These are phyloP conservation scores for Penicillium angulare DNA, from an alignment of 495 filamentous ascomycete genomes.

Conservation along the genomic window DNA sequence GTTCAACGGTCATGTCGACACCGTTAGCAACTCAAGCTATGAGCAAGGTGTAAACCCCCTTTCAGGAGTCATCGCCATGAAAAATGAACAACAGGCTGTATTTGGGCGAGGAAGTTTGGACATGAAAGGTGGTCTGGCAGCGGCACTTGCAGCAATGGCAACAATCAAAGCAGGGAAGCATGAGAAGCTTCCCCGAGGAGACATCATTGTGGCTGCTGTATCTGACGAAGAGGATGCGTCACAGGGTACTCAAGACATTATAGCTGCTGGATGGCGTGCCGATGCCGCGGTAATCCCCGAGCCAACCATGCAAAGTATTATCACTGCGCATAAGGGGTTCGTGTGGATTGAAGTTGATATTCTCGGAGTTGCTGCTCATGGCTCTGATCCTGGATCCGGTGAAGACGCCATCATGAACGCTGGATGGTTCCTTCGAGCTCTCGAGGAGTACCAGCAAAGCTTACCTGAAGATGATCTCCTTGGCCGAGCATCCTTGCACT, in stretches of 20 bases:
- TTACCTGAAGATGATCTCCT: slow-evolving; percentile 33
- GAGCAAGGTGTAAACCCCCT: slow-evolving; percentile 34
- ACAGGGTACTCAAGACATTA: slow-evolving; percentile 42
- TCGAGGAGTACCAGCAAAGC: slow-evolving; percentile 34
- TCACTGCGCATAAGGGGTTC: slow-evolving; percentile 48
- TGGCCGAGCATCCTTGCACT: slow-evolving; percentile 40
- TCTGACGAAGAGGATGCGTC: slow-evolving; percentile 49
- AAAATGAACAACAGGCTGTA: slow-evolving; percentile 34
- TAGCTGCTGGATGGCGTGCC: slow-evolving; percentile 48
- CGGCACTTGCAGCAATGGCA: slow-evolving; percentile 34
- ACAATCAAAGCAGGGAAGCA: slow-evolving; percentile 25
- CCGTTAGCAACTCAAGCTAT: slow-evolving; percentile 44
- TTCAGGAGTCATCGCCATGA: slow-evolving; percentile 29
- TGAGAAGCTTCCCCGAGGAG: slow-evolving; percentile 23
- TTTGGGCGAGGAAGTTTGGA: slow-evolving; percentile 45
- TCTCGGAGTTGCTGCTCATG: slow-evolving; percentile 45
- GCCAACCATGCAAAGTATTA: slow-evolving; percentile 34
- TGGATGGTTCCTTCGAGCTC: slow-evolving; percentile 40
- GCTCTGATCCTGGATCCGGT: slow-evolving; percentile 38
- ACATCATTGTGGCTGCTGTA: slow-evolving; percentile 47
- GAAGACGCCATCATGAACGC: slow-evolving; percentile 44
- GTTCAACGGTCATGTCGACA: slow-evolving; percentile 52
- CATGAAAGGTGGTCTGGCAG: slow-evolving; percentile 50
- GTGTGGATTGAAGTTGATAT: slow-evolving; percentile 47
- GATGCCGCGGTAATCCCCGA: slow-evolving; percentile 45